These are phyloP conservation scores for Wickerhamiella lipophila DNA, from an alignment of 805 yeast genomes.

Conservation along the genomic window DNA sequence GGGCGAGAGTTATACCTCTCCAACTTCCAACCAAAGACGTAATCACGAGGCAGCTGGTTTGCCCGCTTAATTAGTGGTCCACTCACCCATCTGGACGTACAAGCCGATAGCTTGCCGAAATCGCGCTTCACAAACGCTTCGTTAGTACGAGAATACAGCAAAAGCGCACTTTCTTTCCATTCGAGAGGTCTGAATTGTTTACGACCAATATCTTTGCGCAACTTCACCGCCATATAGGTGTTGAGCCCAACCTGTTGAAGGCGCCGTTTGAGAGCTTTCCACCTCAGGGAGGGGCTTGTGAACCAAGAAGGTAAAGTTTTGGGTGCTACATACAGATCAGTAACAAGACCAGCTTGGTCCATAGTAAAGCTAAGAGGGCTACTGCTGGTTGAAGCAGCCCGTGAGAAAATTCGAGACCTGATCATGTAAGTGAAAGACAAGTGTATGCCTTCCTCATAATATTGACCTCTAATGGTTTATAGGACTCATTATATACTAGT, in stretches of 20 bases:
- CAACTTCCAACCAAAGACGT: slow-evolving; percentile 64
- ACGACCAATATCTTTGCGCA: slow-evolving; percentile 22
- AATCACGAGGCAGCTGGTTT: slow-evolving; percentile 42
- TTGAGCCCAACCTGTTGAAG: slow-evolving; percentile 21
- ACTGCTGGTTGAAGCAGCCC: slow-evolving; percentile 10
- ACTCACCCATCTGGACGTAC: slow-evolving; percentile 50
- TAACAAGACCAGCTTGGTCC: slow-evolving; percentile 23
- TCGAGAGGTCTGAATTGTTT: slow-evolving; percentile 35
- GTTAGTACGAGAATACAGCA: slow-evolving; percentile 63
- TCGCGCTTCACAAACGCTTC: slow-evolving; percentile 59
- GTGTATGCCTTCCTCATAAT: neutral
- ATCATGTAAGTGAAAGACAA: neutral
- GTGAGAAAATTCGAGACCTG: slow-evolving; percentile 1
- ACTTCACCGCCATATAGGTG: slow-evolving; percentile 23
- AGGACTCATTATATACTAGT: no score
- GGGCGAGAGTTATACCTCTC: slow-evolving; percentile 59
- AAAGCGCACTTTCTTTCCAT: slow-evolving; percentile 81
- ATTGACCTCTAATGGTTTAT: no score
- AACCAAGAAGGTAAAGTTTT: slow-evolving; percentile 23
- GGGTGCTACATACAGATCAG: slow-evolving; percentile 31
- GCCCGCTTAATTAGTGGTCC: slow-evolving; percentile 44
- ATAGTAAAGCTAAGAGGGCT: slow-evolving; percentile 20
- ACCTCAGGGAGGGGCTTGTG: slow-evolving; percentile 19
- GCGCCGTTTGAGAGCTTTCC: slow-evolving; percentile 22
- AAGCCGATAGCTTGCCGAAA: slow-evolving; percentile 35